A percentile compares a stretch with the other conserved stretches of the same genome.
phyloP scores from a whole-genome alignment of 306 rosid species.

The Neltuma alba region DNA sequence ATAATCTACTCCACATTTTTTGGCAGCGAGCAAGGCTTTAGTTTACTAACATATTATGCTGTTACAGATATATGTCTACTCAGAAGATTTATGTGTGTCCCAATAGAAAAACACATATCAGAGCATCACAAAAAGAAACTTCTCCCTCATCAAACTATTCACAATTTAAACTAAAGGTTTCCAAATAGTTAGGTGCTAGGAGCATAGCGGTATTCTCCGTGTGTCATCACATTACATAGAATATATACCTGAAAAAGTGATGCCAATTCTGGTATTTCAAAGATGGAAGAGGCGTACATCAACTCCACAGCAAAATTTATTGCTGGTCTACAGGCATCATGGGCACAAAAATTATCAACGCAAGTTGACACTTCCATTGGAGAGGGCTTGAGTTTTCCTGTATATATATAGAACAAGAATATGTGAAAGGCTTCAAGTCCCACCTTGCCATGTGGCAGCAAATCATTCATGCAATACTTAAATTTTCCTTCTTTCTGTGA shows the following conservation, averaged over 20 bases:
- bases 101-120: background rate
- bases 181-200: conserved; percentile 10
- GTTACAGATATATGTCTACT: background rate
- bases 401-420: conserved; percentile 69
- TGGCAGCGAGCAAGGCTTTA: too few species aligned
- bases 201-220: background rate
- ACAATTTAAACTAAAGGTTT: background rate
- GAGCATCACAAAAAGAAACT: background rate
- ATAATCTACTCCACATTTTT: too few species aligned
- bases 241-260: conserved; percentile 75
- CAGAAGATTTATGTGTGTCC: background rate
- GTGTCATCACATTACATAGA: conserved; percentile 17
- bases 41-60: background rate
- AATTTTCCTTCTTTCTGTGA: conserved; percentile 60
- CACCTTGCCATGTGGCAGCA: conserved; percentile 73
- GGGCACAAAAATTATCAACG: conserved; percentile 72
- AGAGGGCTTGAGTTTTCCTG: conserved; percentile 79
- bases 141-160: background rate
- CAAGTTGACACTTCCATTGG: conserved; percentile 86
- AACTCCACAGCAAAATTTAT: conserved; percentile 85
- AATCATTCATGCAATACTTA: conserved; percentile 64
- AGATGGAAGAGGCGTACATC: conserved; percentile 89
- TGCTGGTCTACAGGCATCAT: conserved; percentile 95
- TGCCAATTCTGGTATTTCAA: conserved; percentile 80
- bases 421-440: conserved; percentile 81